Base-by-base conservation (phyloP, 2,329 filamentous ascomycete genomes). In the Sporothrix humicola region DNA sequence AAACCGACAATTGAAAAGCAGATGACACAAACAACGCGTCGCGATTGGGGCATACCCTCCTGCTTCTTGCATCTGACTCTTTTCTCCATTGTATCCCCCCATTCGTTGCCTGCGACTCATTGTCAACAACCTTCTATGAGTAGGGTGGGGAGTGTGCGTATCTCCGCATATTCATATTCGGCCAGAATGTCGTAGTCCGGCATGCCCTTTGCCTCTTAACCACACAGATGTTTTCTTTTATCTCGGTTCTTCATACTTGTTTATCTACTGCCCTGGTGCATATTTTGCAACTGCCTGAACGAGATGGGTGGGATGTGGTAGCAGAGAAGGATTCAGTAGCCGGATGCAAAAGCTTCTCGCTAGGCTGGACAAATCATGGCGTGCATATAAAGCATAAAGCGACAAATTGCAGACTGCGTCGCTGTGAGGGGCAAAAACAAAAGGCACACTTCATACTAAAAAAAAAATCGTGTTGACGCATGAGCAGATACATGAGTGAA, bases 301-400 rank as follows among this genome's bases (percentile, higher is more conserved):
- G 46, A 52, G 17, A 68, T 37, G 13, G 65, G 44, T 6, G 65
- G 23, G 44, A 37, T 68, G 8, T 20, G 65, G 65, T 68, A 23
- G 65, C 52, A 68, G 46, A 17, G 65, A 68, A 68, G 65, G 65
- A 68, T 68, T 52, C 65, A 68, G 65, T 12, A 66, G 44, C 65
- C 65, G 46, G 46, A 52, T 68, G 65, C 65, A 68, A n/a, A 37
- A 68, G 23, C 65, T 50, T 17, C 23, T 52, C 15, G 46, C 65
- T 37, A 52, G 65, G 46, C 65, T 52, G 23, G 65, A 26, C 65
- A 68, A 52, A 50, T 9, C 13, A 52, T 20, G 23, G 65, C 23
- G 46, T 68, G 65, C 65, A 52, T 66, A 31, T 26, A 66, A 66
- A 68, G 65, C 23, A 68, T 52, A 66, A 65, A 46, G 61, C 42